phyloP scores from a whole-genome alignment of 371 early-diverging fungal species.

The Sporodiniella umbellata region DNA sequence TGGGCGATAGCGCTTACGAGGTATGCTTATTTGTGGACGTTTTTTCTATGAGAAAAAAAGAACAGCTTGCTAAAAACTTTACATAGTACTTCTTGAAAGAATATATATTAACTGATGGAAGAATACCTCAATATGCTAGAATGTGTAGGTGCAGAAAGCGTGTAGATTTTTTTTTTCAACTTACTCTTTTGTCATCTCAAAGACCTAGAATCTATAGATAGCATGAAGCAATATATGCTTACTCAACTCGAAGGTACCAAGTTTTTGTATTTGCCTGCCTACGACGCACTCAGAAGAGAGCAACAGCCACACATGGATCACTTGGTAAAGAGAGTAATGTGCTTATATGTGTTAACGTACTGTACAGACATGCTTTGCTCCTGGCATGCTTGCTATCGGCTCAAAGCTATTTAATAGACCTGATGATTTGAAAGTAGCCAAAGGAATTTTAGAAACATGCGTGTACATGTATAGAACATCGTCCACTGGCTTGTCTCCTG shows the following conservation, averaged over 20 bases:
- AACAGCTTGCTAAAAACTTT: background rate
- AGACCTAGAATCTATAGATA: slow-evolving; percentile 44
- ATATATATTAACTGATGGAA: slow-evolving; percentile 54
- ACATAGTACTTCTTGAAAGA: slow-evolving; percentile 68
- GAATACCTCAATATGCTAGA: slow-evolving; percentile 36
- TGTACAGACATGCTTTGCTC: slow-evolving; percentile 60
- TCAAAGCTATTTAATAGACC: slow-evolving; percentile 48
- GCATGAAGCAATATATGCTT: slow-evolving; percentile 49
- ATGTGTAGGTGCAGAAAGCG: slow-evolving; percentile 41
- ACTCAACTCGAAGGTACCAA: slow-evolving; percentile 28
- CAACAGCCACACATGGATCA: slow-evolving; percentile 46
- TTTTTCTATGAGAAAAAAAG: too few relatives aligned
- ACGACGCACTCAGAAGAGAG: slow-evolving; percentile 16
- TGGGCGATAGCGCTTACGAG: slow-evolving; percentile 53
- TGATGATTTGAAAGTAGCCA: slow-evolving; percentile 41
- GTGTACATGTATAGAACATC: slow-evolving; percentile 56
- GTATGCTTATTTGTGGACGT: too few relatives aligned
- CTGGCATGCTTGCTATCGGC: slow-evolving; percentile 73
- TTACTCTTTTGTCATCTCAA: too few relatives aligned
- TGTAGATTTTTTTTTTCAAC: background rate
- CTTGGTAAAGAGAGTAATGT: slow-evolving; percentile 20
- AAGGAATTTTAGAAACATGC: slow-evolving; percentile 56
- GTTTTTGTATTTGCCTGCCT: slow-evolving; percentile 38
- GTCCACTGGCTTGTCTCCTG: slow-evolving; percentile 57
- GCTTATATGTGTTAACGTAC: slow-evolving; percentile 23